Evolutionary conservation across 768 basidiomycete species (phyloP).

Genomic region (Mycena vitilis): DNA sequence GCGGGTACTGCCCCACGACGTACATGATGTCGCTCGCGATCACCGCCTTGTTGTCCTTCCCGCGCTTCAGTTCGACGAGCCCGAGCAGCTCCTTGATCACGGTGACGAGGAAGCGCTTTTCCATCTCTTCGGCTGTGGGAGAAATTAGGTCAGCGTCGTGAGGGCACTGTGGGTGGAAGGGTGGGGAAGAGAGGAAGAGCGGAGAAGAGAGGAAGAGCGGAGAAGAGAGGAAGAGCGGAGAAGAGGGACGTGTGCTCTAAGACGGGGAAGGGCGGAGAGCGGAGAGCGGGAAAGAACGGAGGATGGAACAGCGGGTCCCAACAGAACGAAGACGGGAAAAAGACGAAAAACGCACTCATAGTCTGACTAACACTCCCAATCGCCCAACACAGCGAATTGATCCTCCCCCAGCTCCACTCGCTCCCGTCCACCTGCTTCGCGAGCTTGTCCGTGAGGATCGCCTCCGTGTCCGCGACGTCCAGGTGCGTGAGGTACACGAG

Average conservation of each 20-base stretch:
- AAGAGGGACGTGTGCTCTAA: too few species aligned
- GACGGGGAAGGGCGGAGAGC: too few species aligned
- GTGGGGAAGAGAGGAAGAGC: too few species aligned
- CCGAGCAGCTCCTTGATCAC: constrained; percentile 99
- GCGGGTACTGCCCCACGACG: constrained; percentile 98
- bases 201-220: too few species aligned
- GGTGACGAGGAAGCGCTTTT: constrained; percentile 98
- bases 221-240: too few species aligned
- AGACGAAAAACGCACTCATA: constrained; percentile 80
- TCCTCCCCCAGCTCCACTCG: constrained; percentile 99
- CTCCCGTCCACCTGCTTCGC: constrained; percentile 96
- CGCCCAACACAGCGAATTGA: constrained; percentile 99
- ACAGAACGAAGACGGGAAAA: too few species aligned
- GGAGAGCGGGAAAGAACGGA: too few species aligned
- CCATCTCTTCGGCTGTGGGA: constrained; percentile 92
- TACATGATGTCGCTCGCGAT: constrained; percentile 98
- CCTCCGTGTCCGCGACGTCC: constrained; percentile 96
- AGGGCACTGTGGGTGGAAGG: too few species aligned
- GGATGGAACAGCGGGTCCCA: too few species aligned
- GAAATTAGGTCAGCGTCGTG: background rate
- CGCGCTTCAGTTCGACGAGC: constrained; percentile 96
- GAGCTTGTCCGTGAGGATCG: constrained; percentile 96
- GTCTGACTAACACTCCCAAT: constrained; percentile 99
- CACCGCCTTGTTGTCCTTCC: constrained; percentile 99
- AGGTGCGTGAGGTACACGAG: constrained; percentile 98